phyloP scores from a whole-genome alignment of 768 basidiomycete genomes.

The Suillus spraguei region DNA sequence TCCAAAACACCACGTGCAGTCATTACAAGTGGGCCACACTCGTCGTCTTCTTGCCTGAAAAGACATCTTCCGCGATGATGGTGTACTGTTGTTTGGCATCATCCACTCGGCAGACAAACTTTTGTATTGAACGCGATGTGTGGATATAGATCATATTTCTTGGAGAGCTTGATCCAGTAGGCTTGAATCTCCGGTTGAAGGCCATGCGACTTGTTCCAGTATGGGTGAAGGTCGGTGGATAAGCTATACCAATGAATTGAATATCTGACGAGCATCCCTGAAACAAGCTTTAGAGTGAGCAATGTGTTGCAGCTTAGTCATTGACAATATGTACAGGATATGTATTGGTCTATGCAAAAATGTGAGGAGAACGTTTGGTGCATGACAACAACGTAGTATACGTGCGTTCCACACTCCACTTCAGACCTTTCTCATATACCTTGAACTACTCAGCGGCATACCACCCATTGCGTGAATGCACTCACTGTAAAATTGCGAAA shows the following conservation, averaged over 20 bases:
- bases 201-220: slow-evolving; percentile 47
- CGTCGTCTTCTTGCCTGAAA: slow-evolving; percentile 30
- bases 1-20: slow-evolving; percentile 53
- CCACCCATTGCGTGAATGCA: neutral
- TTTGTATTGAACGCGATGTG: slow-evolving; percentile 45
- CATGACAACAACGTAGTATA: slow-evolving; percentile 19
- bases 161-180: slow-evolving; percentile 44
- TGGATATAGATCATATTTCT: slow-evolving; percentile 44
- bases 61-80: slow-evolving; percentile 34
- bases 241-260: slow-evolving; percentile 45
- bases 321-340: slow-evolving; percentile 20
- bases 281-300: neutral
- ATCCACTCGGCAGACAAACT: slow-evolving; percentile 52
- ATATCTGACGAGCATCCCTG: slow-evolving; percentile 50
- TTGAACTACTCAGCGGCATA: neutral
- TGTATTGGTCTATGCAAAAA: slow-evolving; percentile 27
- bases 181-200: slow-evolving; percentile 43
- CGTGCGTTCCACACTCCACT: slow-evolving; percentile 54
- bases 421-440: slow-evolving; percentile 51
- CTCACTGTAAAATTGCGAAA: slow-evolving; percentile 45
- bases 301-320: neutral
- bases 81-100: slow-evolving; percentile 36
- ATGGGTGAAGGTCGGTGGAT: slow-evolving; percentile 46
- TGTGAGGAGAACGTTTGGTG: slow-evolving; percentile 1
- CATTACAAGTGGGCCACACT: slow-evolving; percentile 49